phyloP scores from a whole-genome alignment of 2,329 filamentous ascomycete species.

The Aspergillus quadricinctus region DNA sequence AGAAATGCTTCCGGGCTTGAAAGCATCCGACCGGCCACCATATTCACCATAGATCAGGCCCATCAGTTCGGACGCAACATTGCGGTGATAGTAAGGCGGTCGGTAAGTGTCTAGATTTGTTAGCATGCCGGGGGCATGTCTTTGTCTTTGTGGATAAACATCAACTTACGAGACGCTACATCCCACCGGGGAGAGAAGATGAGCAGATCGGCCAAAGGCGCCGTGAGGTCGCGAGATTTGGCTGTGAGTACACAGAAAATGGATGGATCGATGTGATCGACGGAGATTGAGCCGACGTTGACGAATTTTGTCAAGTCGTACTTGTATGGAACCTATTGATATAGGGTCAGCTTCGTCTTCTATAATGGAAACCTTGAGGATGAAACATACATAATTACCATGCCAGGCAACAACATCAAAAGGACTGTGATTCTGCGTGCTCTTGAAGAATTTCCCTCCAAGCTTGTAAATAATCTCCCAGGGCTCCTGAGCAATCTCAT shows the following conservation, averaged over 20 bases:
- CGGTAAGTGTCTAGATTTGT: slow-evolving; percentile 32
- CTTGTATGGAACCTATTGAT: slow-evolving; percentile 34
- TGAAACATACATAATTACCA: slow-evolving; percentile 52
- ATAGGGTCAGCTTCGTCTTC: not conserved
- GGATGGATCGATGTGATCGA: slow-evolving; percentile 40
- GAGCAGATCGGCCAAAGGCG: slow-evolving; percentile 35
- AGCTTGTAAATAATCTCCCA: slow-evolving; percentile 61
- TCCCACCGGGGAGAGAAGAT: slow-evolving; percentile 40
- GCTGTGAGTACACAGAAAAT: slow-evolving; percentile 40
- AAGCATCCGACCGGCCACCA: slow-evolving; percentile 31
- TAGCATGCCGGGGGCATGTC: no score
- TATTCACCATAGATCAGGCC: slow-evolving; percentile 35
- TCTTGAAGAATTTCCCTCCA: slow-evolving; percentile 56
- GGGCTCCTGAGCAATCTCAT: slow-evolving; percentile 52
- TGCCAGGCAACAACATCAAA: slow-evolving; percentile 72
- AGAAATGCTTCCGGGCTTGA: slow-evolving; percentile 32
- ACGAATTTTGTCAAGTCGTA: slow-evolving; percentile 40
- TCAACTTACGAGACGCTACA: slow-evolving; percentile 31
- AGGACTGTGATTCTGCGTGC: slow-evolving; percentile 60
- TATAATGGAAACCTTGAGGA: not conserved
- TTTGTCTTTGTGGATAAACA: not conserved
- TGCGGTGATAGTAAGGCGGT: slow-evolving; percentile 42
- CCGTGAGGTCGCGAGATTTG: slow-evolving; percentile 32
- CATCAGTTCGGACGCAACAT: slow-evolving; percentile 38
- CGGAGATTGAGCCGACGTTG: slow-evolving; percentile 37